Percentiles rank a stretch among this genome's conserved stretches.
phyloP scores from a whole-genome alignment of 1,139 yeast genomes.

The Scheffersomyces segobiensis region DNA sequence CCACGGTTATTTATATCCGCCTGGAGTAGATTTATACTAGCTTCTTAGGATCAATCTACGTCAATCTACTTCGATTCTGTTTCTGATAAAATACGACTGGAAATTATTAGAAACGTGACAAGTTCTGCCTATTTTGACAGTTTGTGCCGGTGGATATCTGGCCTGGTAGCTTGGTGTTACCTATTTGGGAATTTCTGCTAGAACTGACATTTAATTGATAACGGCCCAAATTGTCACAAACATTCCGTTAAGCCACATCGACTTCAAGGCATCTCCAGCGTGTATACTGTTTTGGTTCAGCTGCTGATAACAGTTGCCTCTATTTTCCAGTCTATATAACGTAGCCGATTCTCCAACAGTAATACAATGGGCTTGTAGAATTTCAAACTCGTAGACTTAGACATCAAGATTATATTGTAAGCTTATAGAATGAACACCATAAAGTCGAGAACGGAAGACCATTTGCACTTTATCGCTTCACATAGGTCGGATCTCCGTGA shows the following conservation, averaged over 20 bases:
- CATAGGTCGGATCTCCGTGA: constrained; percentile 5
- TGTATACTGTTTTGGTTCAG: not conserved
- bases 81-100: not conserved
- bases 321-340: not conserved
- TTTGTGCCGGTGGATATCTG: not conserved
- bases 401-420: not conserved
- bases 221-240: not conserved
- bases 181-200: not conserved
- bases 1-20: not conserved
- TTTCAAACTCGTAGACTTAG: not conserved
- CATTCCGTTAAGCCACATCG: not conserved
- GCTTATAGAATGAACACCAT: not conserved
- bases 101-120: not conserved
- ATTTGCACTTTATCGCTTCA: constrained; percentile 7
- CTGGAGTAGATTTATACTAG: not conserved
- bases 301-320: not conserved
- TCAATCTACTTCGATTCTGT: not conserved
- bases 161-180: not conserved
- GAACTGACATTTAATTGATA: not conserved
- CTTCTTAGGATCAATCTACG: not conserved
- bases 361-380: not conserved
- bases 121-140: not conserved
- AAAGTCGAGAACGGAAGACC: constrained; percentile 4
- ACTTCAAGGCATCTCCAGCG: not conserved
- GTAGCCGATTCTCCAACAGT: not conserved